Conservation (phyloP, 2,329 filamentous ascomycete genomes). For the Nigrograna mackinnonii region DNA sequence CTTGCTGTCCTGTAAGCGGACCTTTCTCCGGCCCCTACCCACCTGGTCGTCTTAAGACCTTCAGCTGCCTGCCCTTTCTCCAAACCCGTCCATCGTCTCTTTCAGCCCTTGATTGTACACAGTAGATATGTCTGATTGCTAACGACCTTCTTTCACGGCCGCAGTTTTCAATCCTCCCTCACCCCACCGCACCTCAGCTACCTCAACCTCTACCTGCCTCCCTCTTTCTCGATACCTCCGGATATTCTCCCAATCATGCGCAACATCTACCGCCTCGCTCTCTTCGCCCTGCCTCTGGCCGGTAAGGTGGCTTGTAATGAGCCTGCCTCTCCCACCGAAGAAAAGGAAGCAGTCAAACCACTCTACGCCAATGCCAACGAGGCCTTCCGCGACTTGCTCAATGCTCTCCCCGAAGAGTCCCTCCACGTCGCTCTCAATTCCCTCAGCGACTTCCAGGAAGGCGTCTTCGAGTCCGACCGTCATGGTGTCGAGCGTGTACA, state of each 20-base stretch:
- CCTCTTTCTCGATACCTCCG: neutral
- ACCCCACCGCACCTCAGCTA: neutral
- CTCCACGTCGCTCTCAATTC: conserved; percentile 70
- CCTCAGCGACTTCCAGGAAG: conserved; percentile 67
- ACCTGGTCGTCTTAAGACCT: neutral
- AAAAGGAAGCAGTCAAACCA: conserved; percentile 15
- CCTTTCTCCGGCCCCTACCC: neutral
- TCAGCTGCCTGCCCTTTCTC: too few relatives aligned
- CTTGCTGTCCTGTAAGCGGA: conserved; percentile 1
- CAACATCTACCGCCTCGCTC: conserved; percentile 28
- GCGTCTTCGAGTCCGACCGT: conserved; percentile 68
- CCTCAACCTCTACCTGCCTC: conserved; percentile 5
- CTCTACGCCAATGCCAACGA: conserved; percentile 39
- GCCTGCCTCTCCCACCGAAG: conserved; percentile 21
- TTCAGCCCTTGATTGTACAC: neutral
- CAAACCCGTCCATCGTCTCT: neutral
- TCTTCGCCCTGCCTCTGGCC: conserved; percentile 36
- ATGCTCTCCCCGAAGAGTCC: conserved; percentile 60
- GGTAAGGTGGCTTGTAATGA: conserved; percentile 22
- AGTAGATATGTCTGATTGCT: conserved; percentile 4
- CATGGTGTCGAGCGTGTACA: conserved; percentile 67
- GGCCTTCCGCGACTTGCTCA: conserved; percentile 59
- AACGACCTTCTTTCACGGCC: neutral
- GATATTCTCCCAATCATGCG: conserved; percentile 24
- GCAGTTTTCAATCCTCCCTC: neutral